Evolutionary conservation across 2,329 filamentous ascomycete species (phyloP), one percentile per base, ranked within the genome.

Genomic region (Sarocladium brachiariae): DNA sequence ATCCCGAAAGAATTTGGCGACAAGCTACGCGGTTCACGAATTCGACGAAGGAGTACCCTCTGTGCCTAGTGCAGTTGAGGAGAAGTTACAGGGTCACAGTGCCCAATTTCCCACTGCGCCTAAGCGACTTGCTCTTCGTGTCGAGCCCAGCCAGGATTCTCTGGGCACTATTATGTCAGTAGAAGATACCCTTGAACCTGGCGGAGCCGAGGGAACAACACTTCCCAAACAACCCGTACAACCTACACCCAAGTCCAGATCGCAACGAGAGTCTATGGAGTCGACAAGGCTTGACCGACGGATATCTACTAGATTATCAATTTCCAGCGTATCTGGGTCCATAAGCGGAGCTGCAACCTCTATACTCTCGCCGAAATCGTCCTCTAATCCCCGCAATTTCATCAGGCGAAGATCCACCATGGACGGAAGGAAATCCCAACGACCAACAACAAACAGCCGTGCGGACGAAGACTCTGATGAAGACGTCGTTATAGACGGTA

Each of bases 121-220:
- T 1, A 71, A 67, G 54, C 66, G 65, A 35, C 55, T 70, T 10
- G 58, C 62, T 5, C 55, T 73, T 41, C 69, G 65, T 39, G 61
- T 63, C 1, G 68, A 71, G 27, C 57, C 65, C n/a, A 76, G 70
- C 57, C 69, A 70, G 54, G 74, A 76, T 23, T 75, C 71, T 0
- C 58, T 77, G 23, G 72, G 71, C 49, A 77, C 74, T 1, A 76
- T 77, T 16, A 58, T 77, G 49, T 77, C 75, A 52, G 73, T 76
- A 8, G 73, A 70, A 5, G 77, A 60, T 70, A 16, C 43, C 18
- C 19, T 25, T 31, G 43, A 47, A 16, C 3, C 43, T 31, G 71
- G 75, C 41, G 54, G 55, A 2, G 49, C 58, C 14, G 49, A 30
- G n/a, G 8, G n/a, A 14, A 6, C 21, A n/a, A 3, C 39, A 23